These are phyloP conservation scores for Suillus clintonianus DNA, from an alignment of 768 basidiomycete genomes.

Conservation along the genomic window DNA sequence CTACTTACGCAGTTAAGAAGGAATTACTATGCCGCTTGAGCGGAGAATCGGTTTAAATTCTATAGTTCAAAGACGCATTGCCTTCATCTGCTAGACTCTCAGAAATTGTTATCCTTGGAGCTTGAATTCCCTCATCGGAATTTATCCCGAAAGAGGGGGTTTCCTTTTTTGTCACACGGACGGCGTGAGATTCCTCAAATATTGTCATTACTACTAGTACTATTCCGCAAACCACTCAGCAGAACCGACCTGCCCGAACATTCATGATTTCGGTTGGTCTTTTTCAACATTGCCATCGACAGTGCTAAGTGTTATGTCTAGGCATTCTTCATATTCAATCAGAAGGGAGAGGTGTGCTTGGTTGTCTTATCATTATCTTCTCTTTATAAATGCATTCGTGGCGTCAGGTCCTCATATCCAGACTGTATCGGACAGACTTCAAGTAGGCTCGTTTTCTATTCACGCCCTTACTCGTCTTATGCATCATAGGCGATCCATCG, in stretches of 20 bases:
- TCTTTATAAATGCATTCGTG: slow-evolving; percentile 5
- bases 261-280: slow-evolving; percentile 50
- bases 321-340: slow-evolving; percentile 99
- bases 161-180: neutral
- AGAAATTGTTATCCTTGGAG: no score
- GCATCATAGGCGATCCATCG: slow-evolving; percentile 79
- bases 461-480: slow-evolving; percentile 7
- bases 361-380: neutral
- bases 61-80: no score
- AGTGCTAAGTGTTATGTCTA: slow-evolving; percentile 30
- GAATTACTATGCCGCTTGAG: no score
- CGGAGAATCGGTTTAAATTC: no score
- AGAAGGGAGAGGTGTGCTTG: slow-evolving; percentile 89
- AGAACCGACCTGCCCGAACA: neutral
- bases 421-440: slow-evolving; percentile 94
- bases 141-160: neutral
- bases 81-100: no score
- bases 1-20: no score
- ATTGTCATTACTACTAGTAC: neutral
- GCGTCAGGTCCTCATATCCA: slow-evolving; percentile 86
- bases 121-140: no score
- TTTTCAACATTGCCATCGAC: neutral
- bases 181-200: neutral
- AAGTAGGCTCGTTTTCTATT: slow-evolving; percentile 59
- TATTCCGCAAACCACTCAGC: neutral